phyloP scores from a whole-genome alignment of 1,284 basidiomycete genomes.

The Pseudozyma sp. region DNA sequence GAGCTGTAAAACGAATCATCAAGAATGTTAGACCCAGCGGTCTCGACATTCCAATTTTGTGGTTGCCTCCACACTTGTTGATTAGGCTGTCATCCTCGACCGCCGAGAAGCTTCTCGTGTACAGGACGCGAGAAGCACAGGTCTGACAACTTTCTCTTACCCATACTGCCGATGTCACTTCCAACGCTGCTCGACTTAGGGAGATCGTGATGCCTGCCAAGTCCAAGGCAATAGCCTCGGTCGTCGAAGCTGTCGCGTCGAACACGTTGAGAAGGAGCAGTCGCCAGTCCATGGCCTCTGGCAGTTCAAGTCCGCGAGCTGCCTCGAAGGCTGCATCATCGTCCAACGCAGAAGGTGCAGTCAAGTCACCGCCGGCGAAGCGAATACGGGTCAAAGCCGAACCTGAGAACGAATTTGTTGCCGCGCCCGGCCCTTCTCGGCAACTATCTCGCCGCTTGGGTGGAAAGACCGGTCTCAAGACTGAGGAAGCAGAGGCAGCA shows the following conservation, averaged over 20 bases:
- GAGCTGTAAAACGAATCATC: too few relatives aligned
- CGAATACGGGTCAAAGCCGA: conserved; percentile 16
- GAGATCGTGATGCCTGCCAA: conserved; percentile 14
- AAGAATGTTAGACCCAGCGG: neutral
- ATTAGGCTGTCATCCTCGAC: too few relatives aligned
- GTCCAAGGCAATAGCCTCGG: conserved; percentile 19
- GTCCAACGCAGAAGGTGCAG: neutral
- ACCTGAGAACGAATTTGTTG: neutral
- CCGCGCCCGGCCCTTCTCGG: neutral
- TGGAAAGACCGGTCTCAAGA: conserved; percentile 2
- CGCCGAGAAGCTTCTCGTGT: neutral
- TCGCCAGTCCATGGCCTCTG: conserved; percentile 10
- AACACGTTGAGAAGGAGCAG: conserved; percentile 25
- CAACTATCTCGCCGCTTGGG: neutral
- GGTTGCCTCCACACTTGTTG: too few relatives aligned
- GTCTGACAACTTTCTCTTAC: neutral
- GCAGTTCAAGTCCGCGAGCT: neutral
- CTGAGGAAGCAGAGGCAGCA: neutral
- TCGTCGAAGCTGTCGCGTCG: conserved; percentile 4
- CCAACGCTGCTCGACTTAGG: too few relatives aligned
- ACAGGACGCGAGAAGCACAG: neutral
- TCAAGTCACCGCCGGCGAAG: neutral
- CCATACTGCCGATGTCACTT: neutral
- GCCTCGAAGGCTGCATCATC: neutral
- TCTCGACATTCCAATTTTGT: neutral